A percentile compares a stretch with the other conserved stretches of the same genome.
Evolutionary conservation across 768 basidiomycete genomes (phyloP).

Genomic region (Boletellus ananiceps): DNA sequence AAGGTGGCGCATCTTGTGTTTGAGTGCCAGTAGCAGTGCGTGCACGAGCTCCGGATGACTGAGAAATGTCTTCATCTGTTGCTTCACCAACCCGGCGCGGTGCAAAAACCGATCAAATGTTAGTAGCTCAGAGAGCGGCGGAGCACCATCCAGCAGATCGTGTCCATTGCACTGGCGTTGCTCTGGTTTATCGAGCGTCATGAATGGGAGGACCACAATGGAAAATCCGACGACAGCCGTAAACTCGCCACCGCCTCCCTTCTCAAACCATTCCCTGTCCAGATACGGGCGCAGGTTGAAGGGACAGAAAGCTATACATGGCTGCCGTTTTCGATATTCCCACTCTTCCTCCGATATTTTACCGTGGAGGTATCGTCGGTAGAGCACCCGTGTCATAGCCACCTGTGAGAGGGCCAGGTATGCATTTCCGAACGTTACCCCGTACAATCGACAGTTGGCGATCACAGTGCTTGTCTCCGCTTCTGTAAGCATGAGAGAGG

Average conservation of each 20-base stretch:
- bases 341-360: slow-evolving; percentile 49
- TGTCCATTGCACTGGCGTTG: background rate
- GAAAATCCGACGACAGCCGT: slow-evolving; percentile 42
- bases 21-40: slow-evolving; percentile 6
- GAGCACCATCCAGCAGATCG: slow-evolving; percentile 21
- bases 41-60: slow-evolving; percentile 43
- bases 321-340: slow-evolving; percentile 45
- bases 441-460: slow-evolving; percentile 37
- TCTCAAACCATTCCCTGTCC: slow-evolving; percentile 41
- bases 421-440: slow-evolving; percentile 48
- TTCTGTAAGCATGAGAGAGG: slow-evolving; percentile 23
- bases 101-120: slow-evolving; percentile 44
- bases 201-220: slow-evolving; percentile 42
- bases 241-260: slow-evolving; percentile 43
- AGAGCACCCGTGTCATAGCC: slow-evolving; percentile 48
- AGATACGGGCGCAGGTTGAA: slow-evolving; percentile 49
- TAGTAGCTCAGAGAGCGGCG: slow-evolving; percentile 39
- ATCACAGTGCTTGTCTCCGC: slow-evolving; percentile 32
- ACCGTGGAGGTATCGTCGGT: slow-evolving; percentile 42
- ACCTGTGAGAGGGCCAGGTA: slow-evolving; percentile 49
- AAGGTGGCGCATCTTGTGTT: background rate
- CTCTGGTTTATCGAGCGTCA: slow-evolving; percentile 35
- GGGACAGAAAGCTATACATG: slow-evolving; percentile 46
- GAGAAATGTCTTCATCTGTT: slow-evolving; percentile 32
- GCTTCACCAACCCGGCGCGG: slow-evolving; percentile 36